A percentile compares a stretch with the other conserved stretches of the same genome.
These are phyloP conservation scores for Coriolopsis trogii DNA, from an alignment of 1,284 basidiomycete species.

Conservation along the genomic window DNA sequence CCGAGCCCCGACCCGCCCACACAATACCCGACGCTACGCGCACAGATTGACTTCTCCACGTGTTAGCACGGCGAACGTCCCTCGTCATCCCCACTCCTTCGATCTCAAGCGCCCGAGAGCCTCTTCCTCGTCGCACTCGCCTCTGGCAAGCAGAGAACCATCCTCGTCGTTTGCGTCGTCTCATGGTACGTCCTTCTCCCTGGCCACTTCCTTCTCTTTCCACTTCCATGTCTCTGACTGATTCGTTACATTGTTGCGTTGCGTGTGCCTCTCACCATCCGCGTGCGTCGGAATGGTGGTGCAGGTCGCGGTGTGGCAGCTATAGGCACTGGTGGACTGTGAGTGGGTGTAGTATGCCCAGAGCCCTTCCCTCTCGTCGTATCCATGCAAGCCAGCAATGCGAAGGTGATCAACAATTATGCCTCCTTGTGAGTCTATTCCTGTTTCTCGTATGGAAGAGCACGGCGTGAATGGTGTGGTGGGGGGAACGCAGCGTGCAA, in stretches of 20 bases:
- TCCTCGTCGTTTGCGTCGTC: background rate
- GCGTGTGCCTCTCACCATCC: no score
- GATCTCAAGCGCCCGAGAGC: conserved; percentile 4
- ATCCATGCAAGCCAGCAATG: conserved; percentile 5
- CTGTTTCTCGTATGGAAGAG: background rate
- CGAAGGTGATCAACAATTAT: conserved; percentile 9
- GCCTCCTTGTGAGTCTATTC: conserved; percentile 11
- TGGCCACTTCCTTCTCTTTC: background rate
- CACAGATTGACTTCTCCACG: conserved; percentile 1
- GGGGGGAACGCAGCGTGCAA: conserved; percentile 4
- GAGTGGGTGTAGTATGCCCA: background rate
- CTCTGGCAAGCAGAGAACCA: background rate
- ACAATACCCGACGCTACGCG: conserved; percentile 3
- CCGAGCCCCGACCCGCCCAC: no score
- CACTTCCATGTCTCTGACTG: no score
- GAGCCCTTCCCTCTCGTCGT: background rate
- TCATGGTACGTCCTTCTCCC: conserved; percentile 4
- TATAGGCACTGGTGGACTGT: background rate
- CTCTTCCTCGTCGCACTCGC: background rate
- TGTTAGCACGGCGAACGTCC: no score
- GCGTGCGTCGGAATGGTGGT: background rate
- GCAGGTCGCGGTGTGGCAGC: background rate
- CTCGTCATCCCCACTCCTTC: background rate
- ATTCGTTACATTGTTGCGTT: no score
- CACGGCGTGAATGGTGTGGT: background rate